Conservation (phyloP, 805 yeast species). For the Maudiozyma pseudohumilis region DNA sequence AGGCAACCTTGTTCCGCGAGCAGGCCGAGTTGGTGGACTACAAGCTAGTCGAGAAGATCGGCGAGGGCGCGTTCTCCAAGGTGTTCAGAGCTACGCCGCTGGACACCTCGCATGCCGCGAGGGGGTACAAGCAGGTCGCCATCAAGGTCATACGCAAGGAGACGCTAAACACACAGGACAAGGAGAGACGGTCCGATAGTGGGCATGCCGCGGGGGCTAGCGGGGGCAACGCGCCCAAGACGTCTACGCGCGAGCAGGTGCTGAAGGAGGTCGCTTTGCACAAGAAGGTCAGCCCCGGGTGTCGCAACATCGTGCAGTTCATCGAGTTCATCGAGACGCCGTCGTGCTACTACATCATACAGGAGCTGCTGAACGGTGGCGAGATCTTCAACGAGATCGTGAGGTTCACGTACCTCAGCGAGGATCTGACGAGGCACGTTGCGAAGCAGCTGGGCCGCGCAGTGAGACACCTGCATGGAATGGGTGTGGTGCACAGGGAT, state of each 20-base stretch:
- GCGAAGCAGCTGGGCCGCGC: conserved; percentile 56
- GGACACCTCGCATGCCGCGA: conserved; percentile 5
- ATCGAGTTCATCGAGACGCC: conserved; percentile 57
- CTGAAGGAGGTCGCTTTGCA: conserved; percentile 70
- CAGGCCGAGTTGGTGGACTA: conserved; percentile 32
- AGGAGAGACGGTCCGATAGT: neutral
- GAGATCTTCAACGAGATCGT: conserved; percentile 62
- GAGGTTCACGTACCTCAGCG: conserved; percentile 55
- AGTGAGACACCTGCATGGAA: conserved; percentile 57
- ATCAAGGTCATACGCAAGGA: conserved; percentile 56
- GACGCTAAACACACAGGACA: conserved; percentile 30
- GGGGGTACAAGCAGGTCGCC: conserved; percentile 32
- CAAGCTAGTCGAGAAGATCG: conserved; percentile 41
- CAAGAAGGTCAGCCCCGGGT: conserved; percentile 44
- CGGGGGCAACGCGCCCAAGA: conserved; percentile 14
- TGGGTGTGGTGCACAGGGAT: conserved; percentile 77
- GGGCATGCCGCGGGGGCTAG: conserved; percentile 8
- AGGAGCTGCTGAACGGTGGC: conserved; percentile 72
- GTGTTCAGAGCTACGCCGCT: conserved; percentile 51
- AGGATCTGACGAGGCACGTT: conserved; percentile 53
- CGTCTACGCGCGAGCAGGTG: conserved; percentile 43
- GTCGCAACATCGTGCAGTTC: conserved; percentile 49
- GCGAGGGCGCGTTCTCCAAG: conserved; percentile 77
- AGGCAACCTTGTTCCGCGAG: conserved; percentile 16
- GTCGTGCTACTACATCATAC: conserved; percentile 54